Evolutionary conservation across 257 asterid genomes (phyloP).

Genomic region (Echites panduratus): DNA sequence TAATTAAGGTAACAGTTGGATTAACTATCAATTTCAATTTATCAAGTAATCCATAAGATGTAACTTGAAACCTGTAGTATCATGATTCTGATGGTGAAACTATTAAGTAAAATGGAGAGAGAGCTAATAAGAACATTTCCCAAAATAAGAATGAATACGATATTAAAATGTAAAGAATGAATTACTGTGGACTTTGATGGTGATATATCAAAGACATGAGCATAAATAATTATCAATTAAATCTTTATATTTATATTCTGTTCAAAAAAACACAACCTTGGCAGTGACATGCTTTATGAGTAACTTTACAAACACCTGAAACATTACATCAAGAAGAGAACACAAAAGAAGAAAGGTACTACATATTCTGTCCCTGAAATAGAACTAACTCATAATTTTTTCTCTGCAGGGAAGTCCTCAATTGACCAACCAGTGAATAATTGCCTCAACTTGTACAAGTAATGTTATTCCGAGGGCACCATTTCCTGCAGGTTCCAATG

Average conservation of each 20-base stretch:
- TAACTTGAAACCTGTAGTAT: neutral
- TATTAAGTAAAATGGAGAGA: neutral
- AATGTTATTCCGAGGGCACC: constrained; percentile 14
- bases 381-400: neutral
- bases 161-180: neutral
- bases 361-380: neutral
- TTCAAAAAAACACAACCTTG: neutral
- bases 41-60: neutral
- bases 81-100: neutral
- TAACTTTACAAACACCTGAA: neutral
- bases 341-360: neutral
- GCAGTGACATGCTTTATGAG: neutral
- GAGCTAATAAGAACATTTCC: neutral
- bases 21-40: neutral
- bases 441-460: constrained; percentile 10
- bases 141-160: neutral
- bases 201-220: neutral
- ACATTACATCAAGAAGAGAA: neutral
- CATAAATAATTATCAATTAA: neutral
- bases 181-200: too few relatives aligned
- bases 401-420: constrained; percentile 2
- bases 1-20: neutral
- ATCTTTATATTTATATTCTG: neutral
- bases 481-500: constrained; percentile 19
- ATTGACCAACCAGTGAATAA: constrained; percentile 9